Evolutionary conservation across 768 basidiomycete species (phyloP), one percentile per base, ranked within the genome.

Genomic region (Atractiella rhizophila): DNA sequence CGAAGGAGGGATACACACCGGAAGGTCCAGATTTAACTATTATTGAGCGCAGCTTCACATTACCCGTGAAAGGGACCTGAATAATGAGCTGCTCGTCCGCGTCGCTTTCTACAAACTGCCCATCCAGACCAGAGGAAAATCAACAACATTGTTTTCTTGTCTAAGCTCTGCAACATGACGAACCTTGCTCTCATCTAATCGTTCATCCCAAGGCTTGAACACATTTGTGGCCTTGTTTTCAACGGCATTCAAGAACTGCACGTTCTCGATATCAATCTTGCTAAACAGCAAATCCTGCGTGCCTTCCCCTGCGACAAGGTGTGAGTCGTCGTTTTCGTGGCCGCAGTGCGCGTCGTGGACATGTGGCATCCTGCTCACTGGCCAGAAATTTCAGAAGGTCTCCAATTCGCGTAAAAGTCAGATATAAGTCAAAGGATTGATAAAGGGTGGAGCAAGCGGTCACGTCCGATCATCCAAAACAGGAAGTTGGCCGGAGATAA

Each of bases 41-140:
- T 35, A 63, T 62, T 3, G 60, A 57, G 4, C 61, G 55, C 15
- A 63, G 24, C 31, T 47, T 47, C 20, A 43, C 43, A 15, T n/a
- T 20, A 25, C 40, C 45, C 8, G 44, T 40, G 42, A 43, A 45
- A 8, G 39, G 44, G 25, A 40, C 35, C 28, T 40, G 44, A 4
- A 39, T 7, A 29, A 39, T 28, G 11, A 39, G 38, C 28, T 39
- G 38, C 25, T 39, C 38, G 38, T 39, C 38, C 28, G 38, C 38
- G 28, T 39, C 38, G 8, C 28, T 34, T 24, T 39, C 38, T 18
- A 39, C 11, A 28, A 28, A 39, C 28, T 39, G 38, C 9, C 11
- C 9, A 24, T 38, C 11, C 23, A 6, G 15, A n/a, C 28, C 37
- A 38, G 37, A 20, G n/a, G n/a, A n/a, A n/a, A n/a, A n/a, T n/a